A percentile compares a stretch with the other conserved stretches of the same genome.
Evolutionary conservation across 2,329 filamentous ascomycete species (phyloP).

Genomic region (Cucurbitaria berberidis): DNA sequence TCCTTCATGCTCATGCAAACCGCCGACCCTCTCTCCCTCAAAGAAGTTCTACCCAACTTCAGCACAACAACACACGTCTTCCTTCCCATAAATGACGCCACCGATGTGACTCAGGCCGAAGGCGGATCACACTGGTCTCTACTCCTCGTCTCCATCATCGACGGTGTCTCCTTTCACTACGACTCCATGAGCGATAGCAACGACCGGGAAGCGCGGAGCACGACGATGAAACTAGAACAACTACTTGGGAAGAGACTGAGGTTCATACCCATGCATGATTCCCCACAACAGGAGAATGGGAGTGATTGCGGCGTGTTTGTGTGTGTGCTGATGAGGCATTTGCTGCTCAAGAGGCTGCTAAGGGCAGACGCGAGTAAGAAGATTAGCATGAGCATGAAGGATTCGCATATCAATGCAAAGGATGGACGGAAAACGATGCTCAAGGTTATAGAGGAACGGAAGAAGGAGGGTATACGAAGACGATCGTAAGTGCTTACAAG

Average conservation of each 20-base stretch:
- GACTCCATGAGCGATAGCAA: slow-evolving; percentile 84
- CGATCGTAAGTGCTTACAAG: slow-evolving; percentile 69
- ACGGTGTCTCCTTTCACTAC: slow-evolving; percentile 95
- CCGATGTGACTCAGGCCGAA: slow-evolving; percentile 78
- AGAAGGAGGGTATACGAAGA: slow-evolving; percentile 85
- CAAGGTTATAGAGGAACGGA: slow-evolving; percentile 82
- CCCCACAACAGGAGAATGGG: slow-evolving; percentile 88
- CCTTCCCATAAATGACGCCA: slow-evolving; percentile 91
- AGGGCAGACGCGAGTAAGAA: slow-evolving; percentile 81
- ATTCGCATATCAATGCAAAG: slow-evolving; percentile 79
- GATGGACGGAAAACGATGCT: slow-evolving; percentile 90
- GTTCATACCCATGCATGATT: slow-evolving; percentile 83
- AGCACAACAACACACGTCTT: slow-evolving; percentile 86
- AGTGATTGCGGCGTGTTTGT: slow-evolving; percentile 97
- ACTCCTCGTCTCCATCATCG: slow-evolving; percentile 84
- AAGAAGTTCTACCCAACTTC: slow-evolving; percentile 80
- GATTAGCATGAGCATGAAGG: slow-evolving; percentile 91
- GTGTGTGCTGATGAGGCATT: slow-evolving; percentile 90
- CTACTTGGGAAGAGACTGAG: slow-evolving; percentile 71
- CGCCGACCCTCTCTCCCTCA: slow-evolving; percentile 61
- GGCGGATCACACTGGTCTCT: slow-evolving; percentile 95
- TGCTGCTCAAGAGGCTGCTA: slow-evolving; percentile 84
- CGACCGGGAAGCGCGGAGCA: slow-evolving; percentile 71
- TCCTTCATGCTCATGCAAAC: slow-evolving; percentile 87
- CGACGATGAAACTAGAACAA: slow-evolving; percentile 70